phyloP scores from a whole-genome alignment of 208 protist genomes.

The Trichomonas tenax region DNA sequence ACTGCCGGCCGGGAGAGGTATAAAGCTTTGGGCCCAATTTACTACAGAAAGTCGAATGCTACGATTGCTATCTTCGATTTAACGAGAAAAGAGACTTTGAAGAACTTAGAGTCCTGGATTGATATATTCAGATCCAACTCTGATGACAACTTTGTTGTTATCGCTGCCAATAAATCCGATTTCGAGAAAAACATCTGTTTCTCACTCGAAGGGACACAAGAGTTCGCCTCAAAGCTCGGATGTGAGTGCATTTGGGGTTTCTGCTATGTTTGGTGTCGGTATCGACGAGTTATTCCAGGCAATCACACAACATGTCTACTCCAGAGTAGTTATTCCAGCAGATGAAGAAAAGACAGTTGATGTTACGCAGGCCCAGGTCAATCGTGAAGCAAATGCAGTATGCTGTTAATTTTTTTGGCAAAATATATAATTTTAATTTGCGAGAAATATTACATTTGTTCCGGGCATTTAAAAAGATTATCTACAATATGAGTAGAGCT shows the following conservation, averaged over 20 bases:
- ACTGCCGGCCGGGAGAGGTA: neutral
- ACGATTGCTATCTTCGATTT: neutral
- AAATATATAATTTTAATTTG: neutral
- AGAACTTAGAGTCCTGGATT: neutral
- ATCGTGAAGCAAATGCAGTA: neutral
- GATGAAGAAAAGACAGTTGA: neutral
- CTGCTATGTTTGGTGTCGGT: neutral
- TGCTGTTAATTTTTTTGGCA: neutral
- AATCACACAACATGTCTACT: neutral
- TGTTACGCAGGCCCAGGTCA: neutral
- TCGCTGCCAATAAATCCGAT: constrained; percentile 1
- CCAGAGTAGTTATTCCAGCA: neutral
- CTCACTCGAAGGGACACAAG: neutral
- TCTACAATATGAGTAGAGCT: no score
- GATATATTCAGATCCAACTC: neutral
- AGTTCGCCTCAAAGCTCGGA: neutral
- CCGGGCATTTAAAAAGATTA: no score
- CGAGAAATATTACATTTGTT: neutral
- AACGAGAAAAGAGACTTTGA: neutral
- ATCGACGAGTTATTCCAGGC: neutral
- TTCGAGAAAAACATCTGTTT: neutral
- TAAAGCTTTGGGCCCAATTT: neutral
- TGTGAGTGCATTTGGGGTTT: neutral
- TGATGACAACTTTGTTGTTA: neutral
- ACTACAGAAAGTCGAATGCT: neutral